Conservation (phyloP, 306 rosid species). For the Trifolium pratense region DNA sequence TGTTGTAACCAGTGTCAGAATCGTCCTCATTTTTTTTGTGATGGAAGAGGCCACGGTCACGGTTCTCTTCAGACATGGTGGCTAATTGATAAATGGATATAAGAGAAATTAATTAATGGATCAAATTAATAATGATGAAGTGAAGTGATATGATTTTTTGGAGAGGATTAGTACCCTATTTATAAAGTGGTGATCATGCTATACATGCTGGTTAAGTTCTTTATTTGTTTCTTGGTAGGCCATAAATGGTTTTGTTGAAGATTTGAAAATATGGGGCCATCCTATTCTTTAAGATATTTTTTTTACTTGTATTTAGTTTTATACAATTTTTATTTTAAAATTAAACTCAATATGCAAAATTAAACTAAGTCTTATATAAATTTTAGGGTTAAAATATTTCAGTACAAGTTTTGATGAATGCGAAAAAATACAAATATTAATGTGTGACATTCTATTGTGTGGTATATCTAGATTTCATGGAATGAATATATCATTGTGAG, state of each 20-base stretch:
- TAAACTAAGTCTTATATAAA: too few relatives aligned
- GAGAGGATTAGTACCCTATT: slow-evolving; percentile 29
- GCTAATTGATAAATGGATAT: neutral
- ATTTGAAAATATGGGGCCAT: neutral
- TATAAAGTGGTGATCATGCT: slow-evolving; percentile 40
- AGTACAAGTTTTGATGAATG: too few relatives aligned
- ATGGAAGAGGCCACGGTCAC: slow-evolving; percentile 48
- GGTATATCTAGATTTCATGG: too few relatives aligned
- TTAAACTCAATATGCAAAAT: neutral
- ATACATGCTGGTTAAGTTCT: slow-evolving; percentile 3
- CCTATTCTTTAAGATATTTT: neutral
- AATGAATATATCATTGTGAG: too few relatives aligned
- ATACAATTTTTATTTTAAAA: neutral
- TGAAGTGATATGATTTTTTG: slow-evolving; percentile 13
- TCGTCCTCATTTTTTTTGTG: slow-evolving; percentile 56
- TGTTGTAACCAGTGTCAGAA: slow-evolving; percentile 34
- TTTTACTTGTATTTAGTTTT: neutral
- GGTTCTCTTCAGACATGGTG: slow-evolving; percentile 67
- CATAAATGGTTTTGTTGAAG: slow-evolving; percentile 30
- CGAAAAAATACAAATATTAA: too few relatives aligned
- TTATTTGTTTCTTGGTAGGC: slow-evolving; percentile 34
- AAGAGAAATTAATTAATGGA: neutral
- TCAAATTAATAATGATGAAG: neutral
- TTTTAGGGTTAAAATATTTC: too few relatives aligned
- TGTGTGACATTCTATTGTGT: too few relatives aligned